These are phyloP conservation scores for Porphyra umbilicalis DNA, from an alignment of 31 red algal species.

Conservation along the genomic window DNA sequence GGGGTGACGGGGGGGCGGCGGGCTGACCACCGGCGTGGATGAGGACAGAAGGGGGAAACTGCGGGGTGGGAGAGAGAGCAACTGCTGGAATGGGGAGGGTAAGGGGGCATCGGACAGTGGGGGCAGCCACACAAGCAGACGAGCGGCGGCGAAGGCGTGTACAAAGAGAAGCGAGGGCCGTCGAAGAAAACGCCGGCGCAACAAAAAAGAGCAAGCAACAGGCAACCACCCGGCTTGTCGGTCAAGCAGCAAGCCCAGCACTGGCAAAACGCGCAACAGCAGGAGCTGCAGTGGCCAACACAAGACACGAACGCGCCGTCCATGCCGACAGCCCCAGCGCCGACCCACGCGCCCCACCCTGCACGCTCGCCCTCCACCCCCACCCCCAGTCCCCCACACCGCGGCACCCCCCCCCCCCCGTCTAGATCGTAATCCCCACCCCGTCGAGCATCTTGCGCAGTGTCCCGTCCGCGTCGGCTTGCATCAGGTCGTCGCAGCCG, in stretches of 20 bases:
- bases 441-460: not conserved
- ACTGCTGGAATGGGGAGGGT: not conserved
- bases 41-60: no score
- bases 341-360: not conserved
- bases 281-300: not conserved
- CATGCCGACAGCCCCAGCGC: no score
- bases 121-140: not conserved
- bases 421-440: not conserved
- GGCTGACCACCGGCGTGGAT: no score
- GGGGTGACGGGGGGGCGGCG: not conserved
- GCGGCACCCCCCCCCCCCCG: not conserved
- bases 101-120: not conserved
- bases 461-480: not conserved
- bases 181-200: not conserved
- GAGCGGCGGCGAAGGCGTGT: no score
- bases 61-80: no score
- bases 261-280: no score
- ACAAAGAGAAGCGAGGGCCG: not conserved
- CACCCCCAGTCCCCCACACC: not conserved
- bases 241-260: not conserved
- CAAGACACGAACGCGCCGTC: not conserved
- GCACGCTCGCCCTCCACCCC: not conserved
- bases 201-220: not conserved
- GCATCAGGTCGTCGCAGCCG: conserved; percentile 61
- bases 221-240: not conserved